Evolutionary conservation across 352 stramenopile genomes (phyloP).

Genomic region (Elongisporangium anandrum): DNA sequence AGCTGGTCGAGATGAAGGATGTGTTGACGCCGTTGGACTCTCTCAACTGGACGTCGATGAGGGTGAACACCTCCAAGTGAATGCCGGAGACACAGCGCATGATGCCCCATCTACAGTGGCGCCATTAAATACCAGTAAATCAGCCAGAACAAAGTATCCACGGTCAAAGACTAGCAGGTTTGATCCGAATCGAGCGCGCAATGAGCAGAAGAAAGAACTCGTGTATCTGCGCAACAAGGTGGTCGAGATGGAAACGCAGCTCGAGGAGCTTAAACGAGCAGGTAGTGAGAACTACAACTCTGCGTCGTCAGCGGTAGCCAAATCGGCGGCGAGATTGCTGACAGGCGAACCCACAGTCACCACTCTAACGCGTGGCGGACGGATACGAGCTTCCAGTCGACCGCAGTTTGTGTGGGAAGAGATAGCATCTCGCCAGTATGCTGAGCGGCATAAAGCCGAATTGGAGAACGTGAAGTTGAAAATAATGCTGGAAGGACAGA

Average conservation of each 20-base stretch:
- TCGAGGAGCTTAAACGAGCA: conserved; percentile 8
- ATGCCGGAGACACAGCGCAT: too few species aligned
- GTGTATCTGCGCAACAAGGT: conserved; percentile 37
- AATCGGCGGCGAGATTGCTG: not conserved
- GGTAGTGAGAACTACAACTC: not conserved
- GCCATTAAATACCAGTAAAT: too few species aligned
- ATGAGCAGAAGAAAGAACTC: conserved; percentile 33
- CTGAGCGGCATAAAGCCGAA: conserved; percentile 20
- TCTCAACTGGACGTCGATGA: too few species aligned
- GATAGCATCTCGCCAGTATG: conserved; percentile 22
- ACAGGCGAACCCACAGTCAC: not conserved
- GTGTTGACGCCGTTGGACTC: too few species aligned
- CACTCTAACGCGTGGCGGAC: not conserved
- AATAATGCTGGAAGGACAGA: conserved; percentile 27
- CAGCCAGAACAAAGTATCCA: too few species aligned
- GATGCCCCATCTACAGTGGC: conserved; percentile 8
- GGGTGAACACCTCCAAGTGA: too few species aligned
- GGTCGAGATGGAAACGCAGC: conserved; percentile 27
- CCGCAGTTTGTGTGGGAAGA: conserved; percentile 19
- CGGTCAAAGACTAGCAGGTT: conserved; percentile 6
- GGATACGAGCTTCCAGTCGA: not conserved
- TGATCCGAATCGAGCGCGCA: conserved; percentile 28
- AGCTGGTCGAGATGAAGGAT: too few species aligned
- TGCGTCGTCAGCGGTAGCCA: not conserved
- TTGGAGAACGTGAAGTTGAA: conserved; percentile 22